Percentiles rank a stretch among this genome's conserved stretches.
phyloP scores from a whole-genome alignment of 768 basidiomycete genomes.

The Kwoniella dejecticola region DNA sequence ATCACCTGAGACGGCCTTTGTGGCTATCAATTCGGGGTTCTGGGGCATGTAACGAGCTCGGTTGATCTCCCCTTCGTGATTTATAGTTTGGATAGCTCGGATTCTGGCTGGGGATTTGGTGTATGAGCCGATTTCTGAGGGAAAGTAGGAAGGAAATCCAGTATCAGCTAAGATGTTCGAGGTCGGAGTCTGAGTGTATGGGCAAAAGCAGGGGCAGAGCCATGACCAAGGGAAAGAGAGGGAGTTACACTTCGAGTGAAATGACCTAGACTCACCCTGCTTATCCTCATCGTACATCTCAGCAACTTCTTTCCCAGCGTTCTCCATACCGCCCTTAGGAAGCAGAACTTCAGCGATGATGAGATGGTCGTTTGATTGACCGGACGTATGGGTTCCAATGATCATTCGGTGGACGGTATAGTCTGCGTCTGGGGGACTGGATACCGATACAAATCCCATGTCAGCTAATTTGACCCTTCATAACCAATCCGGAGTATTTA shows the following conservation, averaged over 20 bases:
- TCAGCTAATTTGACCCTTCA: no score
- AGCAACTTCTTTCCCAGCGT: conserved; percentile 62
- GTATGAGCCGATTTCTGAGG: conserved; percentile 82
- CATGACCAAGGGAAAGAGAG: not conserved
- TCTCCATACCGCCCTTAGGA: conserved; percentile 71
- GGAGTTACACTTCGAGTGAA: not conserved
- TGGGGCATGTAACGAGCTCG: conserved; percentile 99
- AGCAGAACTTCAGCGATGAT: conserved; percentile 94
- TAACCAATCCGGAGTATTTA: no score
- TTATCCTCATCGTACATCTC: conserved; percentile 91
- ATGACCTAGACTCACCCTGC: conserved; percentile 59
- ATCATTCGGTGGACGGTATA: conserved; percentile 92
- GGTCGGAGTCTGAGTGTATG: not conserved
- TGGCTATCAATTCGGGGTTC: conserved; percentile 94
- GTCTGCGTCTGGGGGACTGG: conserved; percentile 83
- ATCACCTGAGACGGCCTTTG: conserved; percentile 86
- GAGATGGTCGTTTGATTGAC: conserved; percentile 88
- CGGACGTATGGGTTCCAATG: conserved; percentile 95
- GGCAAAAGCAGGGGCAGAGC: not conserved
- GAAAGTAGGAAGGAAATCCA: not conserved
- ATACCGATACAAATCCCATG: not conserved
- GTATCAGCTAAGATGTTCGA: not conserved
- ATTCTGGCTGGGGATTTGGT: conserved; percentile 81
- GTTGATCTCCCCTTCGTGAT: conserved; percentile 94
- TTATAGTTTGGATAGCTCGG: conserved; percentile 88